These are phyloP conservation scores for Pistacia vera DNA, from an alignment of 345 rosid genomes.

Conservation along the genomic window DNA sequence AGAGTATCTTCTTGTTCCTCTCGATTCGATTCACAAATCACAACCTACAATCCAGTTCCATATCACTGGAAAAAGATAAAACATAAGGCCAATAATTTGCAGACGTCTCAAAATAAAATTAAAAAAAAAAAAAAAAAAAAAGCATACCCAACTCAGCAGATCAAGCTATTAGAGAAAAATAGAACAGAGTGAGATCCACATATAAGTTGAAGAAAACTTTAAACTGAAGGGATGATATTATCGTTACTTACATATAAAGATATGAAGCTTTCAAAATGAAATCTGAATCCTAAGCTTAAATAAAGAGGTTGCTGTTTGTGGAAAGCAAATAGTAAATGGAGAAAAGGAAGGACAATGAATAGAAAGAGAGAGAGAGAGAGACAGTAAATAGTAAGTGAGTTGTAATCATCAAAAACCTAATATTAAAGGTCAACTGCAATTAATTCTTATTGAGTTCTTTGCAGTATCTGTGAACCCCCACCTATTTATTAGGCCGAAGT, in stretches of 20 bases:
- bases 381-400: conserved; percentile 19
- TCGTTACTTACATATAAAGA: not conserved
- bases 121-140: not conserved
- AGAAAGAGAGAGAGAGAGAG: not conserved
- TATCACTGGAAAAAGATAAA: conserved; percentile 20
- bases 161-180: not conserved
- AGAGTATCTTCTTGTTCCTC: conserved; percentile 5
- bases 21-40: conserved; percentile 17
- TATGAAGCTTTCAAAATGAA: conserved; percentile 9
- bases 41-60: conserved; percentile 16
- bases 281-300: not conserved
- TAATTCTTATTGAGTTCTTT: conserved; percentile 26
- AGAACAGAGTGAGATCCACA: not conserved
- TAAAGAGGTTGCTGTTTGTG: not conserved
- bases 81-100: not conserved
- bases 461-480: conserved; percentile 1
- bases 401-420: conserved; percentile 29
- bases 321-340: not conserved
- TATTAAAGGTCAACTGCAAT: conserved; percentile 37
- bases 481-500: conserved; percentile 42
- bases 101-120: not conserved
- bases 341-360: conserved; percentile 9
- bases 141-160: not conserved
- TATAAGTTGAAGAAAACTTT: not conserved
- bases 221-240: no score